A percentile compares a stretch with the other conserved stretches of the same genome.
Conservation (phyloP, 108 stramenopile genomes). For the Schizochytrium sp. region DNA sequence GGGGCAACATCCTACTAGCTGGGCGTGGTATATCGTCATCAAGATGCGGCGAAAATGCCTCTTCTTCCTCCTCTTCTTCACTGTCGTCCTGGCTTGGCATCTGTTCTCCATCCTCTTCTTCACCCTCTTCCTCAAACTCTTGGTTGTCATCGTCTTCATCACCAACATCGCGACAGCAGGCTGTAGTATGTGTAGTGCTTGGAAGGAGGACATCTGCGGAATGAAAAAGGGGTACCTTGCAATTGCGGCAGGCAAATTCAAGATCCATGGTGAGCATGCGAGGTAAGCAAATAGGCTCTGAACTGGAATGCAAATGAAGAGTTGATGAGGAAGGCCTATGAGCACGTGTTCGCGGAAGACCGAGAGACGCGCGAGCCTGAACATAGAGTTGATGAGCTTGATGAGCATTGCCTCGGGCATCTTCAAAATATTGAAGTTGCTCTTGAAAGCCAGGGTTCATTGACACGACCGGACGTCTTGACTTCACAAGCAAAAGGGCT, state of each 20-base stretch:
- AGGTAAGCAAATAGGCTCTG: background rate
- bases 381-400: conserved; percentile 11
- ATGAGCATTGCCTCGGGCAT: background rate
- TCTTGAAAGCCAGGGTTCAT: conserved; percentile 35
- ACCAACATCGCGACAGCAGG: no score
- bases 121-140: no score
- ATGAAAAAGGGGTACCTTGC: conserved; percentile 4
- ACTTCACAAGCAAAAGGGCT: conserved; percentile 23
- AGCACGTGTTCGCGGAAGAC: background rate
- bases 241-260: conserved; percentile 1
- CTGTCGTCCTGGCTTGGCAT: no score
- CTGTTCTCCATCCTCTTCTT: no score
- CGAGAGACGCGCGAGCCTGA: background rate
- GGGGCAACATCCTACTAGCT: no score
- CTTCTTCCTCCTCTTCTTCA: no score
- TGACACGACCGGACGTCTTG: background rate
- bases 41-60: no score
- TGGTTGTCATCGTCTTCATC: no score
- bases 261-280: conserved; percentile 55
- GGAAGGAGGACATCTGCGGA: background rate
- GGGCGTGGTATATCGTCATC: no score
- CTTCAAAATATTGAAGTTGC: background rate
- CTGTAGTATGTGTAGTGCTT: no score
- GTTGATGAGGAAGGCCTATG: background rate
- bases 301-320: background rate